These are phyloP conservation scores for Beauveria sp. DNA, from an alignment of 2,329 filamentous ascomycete genomes.

Conservation along the genomic window DNA sequence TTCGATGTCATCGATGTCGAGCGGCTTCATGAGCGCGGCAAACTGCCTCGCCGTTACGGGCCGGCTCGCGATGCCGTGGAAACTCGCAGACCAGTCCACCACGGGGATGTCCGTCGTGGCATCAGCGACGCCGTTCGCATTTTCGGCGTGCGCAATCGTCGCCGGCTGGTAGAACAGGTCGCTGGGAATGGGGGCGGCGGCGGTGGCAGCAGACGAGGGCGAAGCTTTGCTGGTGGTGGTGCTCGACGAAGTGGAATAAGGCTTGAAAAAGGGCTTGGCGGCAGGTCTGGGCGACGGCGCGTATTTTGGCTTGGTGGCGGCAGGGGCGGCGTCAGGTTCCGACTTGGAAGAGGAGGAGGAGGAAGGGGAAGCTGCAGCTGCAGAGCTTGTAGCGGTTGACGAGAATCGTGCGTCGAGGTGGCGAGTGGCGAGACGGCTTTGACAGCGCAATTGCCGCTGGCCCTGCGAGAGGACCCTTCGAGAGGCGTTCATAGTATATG, in stretches of 20 bases:
- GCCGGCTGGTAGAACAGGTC: constrained; percentile 6
- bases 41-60: constrained; percentile 66
- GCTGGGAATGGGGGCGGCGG: background rate
- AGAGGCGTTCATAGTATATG: constrained; percentile 4
- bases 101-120: constrained; percentile 14
- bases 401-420: background rate
- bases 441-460: background rate
- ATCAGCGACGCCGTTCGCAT: background rate
- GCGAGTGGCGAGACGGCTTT: background rate
- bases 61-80: constrained; percentile 64
- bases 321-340: background rate
- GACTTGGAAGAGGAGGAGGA: background rate
- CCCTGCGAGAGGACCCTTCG: background rate
- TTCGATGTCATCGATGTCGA: constrained; percentile 74
- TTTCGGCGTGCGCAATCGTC: background rate
- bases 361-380: background rate
- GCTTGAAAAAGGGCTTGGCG: background rate
- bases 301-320: background rate
- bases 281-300: background rate
- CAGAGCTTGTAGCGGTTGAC: background rate
- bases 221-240: background rate
- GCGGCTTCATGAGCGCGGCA: constrained; percentile 58
- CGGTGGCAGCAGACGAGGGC: background rate
- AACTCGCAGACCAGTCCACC: constrained; percentile 76
- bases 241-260: background rate